These are phyloP conservation scores for Apophysomyces elegans DNA, from an alignment of 371 early-diverging fungal genomes.

Conservation along the genomic window DNA sequence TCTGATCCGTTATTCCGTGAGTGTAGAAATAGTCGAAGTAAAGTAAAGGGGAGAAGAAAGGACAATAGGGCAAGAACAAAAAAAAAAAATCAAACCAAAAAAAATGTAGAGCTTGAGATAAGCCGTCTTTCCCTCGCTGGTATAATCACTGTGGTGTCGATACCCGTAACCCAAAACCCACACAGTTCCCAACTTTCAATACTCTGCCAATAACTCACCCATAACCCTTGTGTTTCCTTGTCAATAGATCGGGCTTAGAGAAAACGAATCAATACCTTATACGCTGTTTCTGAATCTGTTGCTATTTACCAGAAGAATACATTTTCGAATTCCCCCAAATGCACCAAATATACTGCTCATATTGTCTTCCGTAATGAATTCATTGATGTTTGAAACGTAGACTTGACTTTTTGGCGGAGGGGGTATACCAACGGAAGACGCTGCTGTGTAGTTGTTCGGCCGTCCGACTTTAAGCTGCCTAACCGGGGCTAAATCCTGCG, in stretches of 20 bases:
- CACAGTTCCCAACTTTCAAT: not conserved
- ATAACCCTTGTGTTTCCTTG: slow-evolving; percentile 69
- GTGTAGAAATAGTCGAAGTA: not conserved
- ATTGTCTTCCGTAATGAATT: slow-evolving; percentile 69
- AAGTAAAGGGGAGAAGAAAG: not conserved
- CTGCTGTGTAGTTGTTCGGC: slow-evolving; percentile 40
- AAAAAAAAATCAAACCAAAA: not conserved
- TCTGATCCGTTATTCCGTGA: not conserved
- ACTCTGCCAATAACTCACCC: slow-evolving; percentile 53
- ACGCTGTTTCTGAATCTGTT: not conserved
- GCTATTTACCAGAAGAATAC: slow-evolving; percentile 61
- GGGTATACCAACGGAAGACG: slow-evolving; percentile 45
- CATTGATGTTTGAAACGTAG: slow-evolving; percentile 80
- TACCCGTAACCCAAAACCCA: not conserved
- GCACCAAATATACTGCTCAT: slow-evolving; percentile 73
- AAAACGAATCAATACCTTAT: not conserved
- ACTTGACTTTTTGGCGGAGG: slow-evolving; percentile 60
- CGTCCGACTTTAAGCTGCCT: slow-evolving; percentile 46
- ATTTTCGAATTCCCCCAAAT: slow-evolving; percentile 71
- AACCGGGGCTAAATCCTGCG: slow-evolving; percentile 12
- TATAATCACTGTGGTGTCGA: slow-evolving; percentile 1
- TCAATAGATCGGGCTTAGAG: slow-evolving; percentile 53
- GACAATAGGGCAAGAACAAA: not conserved
- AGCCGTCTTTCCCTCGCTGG: slow-evolving; percentile 7
- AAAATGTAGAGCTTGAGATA: slow-evolving; percentile 9